Base-by-base conservation (phyloP, 1,284 basidiomycete species). In the Cutaneotrichosporon cutaneum region DNA sequence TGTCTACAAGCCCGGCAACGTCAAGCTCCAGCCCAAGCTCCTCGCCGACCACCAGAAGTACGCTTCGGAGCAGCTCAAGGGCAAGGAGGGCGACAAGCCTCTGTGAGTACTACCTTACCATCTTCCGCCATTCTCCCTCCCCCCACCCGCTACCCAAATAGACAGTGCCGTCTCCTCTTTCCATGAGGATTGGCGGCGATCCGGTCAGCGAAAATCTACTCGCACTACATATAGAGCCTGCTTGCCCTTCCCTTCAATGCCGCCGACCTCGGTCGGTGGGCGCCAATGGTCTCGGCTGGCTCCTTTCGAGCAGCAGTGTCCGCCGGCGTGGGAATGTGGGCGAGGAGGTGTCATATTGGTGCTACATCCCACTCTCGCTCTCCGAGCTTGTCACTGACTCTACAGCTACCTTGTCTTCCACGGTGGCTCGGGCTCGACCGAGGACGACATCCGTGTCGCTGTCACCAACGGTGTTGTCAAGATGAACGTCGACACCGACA, bases 381-480 rank as follows among this genome's bases (percentile, higher is more conserved):
- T 61, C 22, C 21, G 22, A 21, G 56, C 14, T 14, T 56, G 24
- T n/a, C n/a, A 54, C 59, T 66, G 50, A 70, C 64, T 35, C 54
- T 1, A 24, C 66, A 92, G 90, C 72, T 98, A 90, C 88, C 90
- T 99, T 66, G 96, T 99, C 81, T 99, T 99, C 93, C 96, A 99
- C 84, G 96, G 96, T 82, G 96, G 96, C 71, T 98, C 95, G 61
- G 96, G 96, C 62, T 98, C 95, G 42, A 88, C 89, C 73, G 94
- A 95, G 83, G 89, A 96, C 62, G 96, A 99, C 83, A 99, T 99
- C 82, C 84, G 84, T 74, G 93, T 89, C 55, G 95, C 95, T 60
- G 95, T 99, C 70, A 74, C 82, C 65, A 87, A 95, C 80, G 95
- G 96, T 79, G 95, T 95, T 57, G 88, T 96, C 76, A 97, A 97